A percentile compares a stretch with the other conserved stretches of the same genome.
Evolutionary conservation across 768 basidiomycete genomes (phyloP).

Genomic region (Suillus bovinus): DNA sequence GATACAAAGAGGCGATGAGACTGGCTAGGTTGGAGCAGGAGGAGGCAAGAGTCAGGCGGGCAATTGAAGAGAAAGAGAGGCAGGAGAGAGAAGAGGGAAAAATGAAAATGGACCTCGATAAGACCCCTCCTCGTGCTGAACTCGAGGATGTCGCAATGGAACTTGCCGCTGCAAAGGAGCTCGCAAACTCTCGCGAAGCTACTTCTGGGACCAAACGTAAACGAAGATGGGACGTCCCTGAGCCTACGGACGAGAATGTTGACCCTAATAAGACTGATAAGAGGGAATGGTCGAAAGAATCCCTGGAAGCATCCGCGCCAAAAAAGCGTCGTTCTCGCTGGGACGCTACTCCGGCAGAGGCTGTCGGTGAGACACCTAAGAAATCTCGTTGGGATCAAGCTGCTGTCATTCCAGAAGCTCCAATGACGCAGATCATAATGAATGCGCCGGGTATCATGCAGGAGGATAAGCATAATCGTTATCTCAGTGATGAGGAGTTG

Average conservation of each 20-base stretch:
- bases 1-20: conserved; percentile 97
- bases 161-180: conserved; percentile 49
- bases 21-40: conserved; percentile 89
- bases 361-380: conserved; percentile 70
- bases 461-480: conserved; percentile 96
- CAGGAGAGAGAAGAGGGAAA: conserved; percentile 68
- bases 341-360: conserved; percentile 89
- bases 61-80: conserved; percentile 88
- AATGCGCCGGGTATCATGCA: conserved; percentile 81
- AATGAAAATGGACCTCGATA: conserved; percentile 87
- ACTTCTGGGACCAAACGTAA: conserved; percentile 62
- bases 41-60: conserved; percentile 78
- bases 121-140: conserved; percentile 85
- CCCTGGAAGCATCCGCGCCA: conserved; percentile 69
- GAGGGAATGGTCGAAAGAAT: conserved; percentile 77
- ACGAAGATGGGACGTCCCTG: conserved; percentile 77
- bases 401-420: conserved; percentile 67
- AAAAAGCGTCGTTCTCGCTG: conserved; percentile 95
- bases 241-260: conserved; percentile 62
- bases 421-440: conserved; percentile 84
- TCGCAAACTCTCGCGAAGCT: conserved; percentile 42
- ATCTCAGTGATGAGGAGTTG: conserved; percentile 93
- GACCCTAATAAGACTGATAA: conserved; percentile 59
- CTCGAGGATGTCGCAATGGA: conserved; percentile 72
- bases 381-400: conserved; percentile 98